Evolutionary conservation across 1,284 basidiomycete species (phyloP).

Genomic region (Irpex rosettiformis): DNA sequence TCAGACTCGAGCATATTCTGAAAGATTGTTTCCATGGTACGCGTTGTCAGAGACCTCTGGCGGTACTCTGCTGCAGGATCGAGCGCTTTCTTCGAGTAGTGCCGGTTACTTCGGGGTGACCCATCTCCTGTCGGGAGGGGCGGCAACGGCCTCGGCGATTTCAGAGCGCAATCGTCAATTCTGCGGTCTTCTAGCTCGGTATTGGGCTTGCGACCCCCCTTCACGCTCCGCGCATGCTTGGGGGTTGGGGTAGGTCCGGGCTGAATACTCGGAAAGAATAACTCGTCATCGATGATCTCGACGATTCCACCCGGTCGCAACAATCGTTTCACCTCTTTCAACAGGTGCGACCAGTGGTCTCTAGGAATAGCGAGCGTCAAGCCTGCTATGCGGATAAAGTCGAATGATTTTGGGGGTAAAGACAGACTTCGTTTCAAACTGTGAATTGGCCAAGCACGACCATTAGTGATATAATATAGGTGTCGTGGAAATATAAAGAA

Average conservation of each 20-base stretch:
- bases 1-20: slow-evolving; percentile 47
- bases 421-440: slow-evolving; percentile 47
- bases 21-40: slow-evolving; percentile 45
- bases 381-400: slow-evolving; percentile 69
- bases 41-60: not conserved
- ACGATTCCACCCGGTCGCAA: slow-evolving; percentile 57
- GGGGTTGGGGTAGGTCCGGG: slow-evolving; percentile 5
- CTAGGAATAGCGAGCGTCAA: slow-evolving; percentile 57
- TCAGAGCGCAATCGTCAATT: not conserved
- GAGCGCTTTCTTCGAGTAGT: slow-evolving; percentile 28
- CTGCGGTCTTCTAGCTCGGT: slow-evolving; percentile 29
- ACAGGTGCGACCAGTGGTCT: slow-evolving; percentile 52
- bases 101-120: slow-evolving; percentile 12
- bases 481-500: slow-evolving; percentile 10
- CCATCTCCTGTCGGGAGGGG: slow-evolving; percentile 19
- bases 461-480: slow-evolving; percentile 7
- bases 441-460: slow-evolving; percentile 39
- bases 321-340: slow-evolving; percentile 58
- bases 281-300: slow-evolving; percentile 69
- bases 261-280: slow-evolving; percentile 55
- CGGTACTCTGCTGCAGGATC: not conserved
- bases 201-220: not conserved
- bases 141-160: not conserved
- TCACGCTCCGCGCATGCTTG: not conserved
- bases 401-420: slow-evolving; percentile 58